Conservation (phyloP, 208 protist species). For the Naegleria gruberi region DNA sequence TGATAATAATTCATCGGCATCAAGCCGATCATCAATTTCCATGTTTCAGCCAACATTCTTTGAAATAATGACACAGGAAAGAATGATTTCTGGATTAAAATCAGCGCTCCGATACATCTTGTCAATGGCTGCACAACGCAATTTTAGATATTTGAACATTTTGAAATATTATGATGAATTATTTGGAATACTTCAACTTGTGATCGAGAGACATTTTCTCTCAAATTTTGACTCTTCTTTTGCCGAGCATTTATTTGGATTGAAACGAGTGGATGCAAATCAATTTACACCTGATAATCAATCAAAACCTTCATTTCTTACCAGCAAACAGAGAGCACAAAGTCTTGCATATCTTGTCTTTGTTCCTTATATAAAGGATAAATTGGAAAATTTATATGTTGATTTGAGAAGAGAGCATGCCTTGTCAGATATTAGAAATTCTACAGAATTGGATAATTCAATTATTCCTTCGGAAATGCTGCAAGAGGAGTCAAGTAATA, state of each 20-base stretch:
- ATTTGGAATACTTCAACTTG: background rate
- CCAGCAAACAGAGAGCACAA: background rate
- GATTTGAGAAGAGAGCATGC: background rate
- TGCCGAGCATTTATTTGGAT: slow-evolving; percentile 14
- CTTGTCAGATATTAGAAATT: background rate
- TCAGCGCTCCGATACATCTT: background rate
- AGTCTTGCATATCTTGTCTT: background rate
- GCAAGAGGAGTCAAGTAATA: background rate
- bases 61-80: background rate
- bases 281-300: background rate
- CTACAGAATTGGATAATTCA: background rate
- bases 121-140: background rate
- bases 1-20: background rate
- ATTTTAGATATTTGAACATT: background rate
- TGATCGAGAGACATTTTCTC: slow-evolving; percentile 17
- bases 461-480: background rate
- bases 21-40: background rate
- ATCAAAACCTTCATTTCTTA: background rate
- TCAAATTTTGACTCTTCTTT: background rate
- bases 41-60: slow-evolving; percentile 7
- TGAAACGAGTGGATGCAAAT: background rate
- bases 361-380: slow-evolving; percentile 6
- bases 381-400: background rate
- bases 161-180: slow-evolving; percentile 11
- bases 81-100: slow-evolving; percentile 18